These are phyloP conservation scores for Sordariomycetes sp. DNA, from an alignment of 2,329 filamentous ascomycete species.

Conservation along the genomic window DNA sequence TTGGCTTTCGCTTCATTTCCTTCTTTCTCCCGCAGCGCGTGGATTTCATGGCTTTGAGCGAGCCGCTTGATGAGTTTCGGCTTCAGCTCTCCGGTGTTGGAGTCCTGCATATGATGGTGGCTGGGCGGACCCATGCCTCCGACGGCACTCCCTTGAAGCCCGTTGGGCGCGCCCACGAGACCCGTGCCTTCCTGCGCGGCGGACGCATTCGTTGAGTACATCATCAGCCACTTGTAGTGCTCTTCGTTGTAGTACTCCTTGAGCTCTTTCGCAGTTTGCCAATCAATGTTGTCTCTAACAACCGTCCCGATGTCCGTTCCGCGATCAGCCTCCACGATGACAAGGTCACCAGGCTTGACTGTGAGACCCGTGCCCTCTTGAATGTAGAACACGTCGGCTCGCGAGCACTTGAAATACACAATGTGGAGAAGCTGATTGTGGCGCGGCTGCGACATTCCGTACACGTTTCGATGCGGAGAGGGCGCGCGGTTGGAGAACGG, in stretches of 20 bases:
- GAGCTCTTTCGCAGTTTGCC: slow-evolving; percentile 75
- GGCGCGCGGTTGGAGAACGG: slow-evolving; percentile 35
- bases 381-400: slow-evolving; percentile 94
- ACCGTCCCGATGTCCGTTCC: slow-evolving; percentile 94
- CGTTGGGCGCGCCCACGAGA: slow-evolving; percentile 51
- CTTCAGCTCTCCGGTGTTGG: slow-evolving; percentile 66
- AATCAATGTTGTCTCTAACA: slow-evolving; percentile 75
- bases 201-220: slow-evolving; percentile 79
- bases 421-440: slow-evolving; percentile 70
- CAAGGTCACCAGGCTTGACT: slow-evolving; percentile 83
- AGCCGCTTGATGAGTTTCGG: slow-evolving; percentile 95
- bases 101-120: slow-evolving; percentile 63
- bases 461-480: slow-evolving; percentile 53
- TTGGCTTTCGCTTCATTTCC: slow-evolving; percentile 97
- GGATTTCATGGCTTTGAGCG: slow-evolving; percentile 83
- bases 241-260: slow-evolving; percentile 91
- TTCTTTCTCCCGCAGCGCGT: slow-evolving; percentile 86
- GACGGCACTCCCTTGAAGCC: slow-evolving; percentile 58
- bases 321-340: slow-evolving; percentile 95
- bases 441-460: slow-evolving; percentile 48
- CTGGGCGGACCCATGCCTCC: slow-evolving; percentile 69
- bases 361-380: slow-evolving; percentile 89
- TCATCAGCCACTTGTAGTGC: slow-evolving; percentile 97
- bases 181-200: slow-evolving; percentile 51
- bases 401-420: slow-evolving; percentile 91